phyloP scores from a whole-genome alignment of 768 basidiomycete species.

The Royoungia palumana region DNA sequence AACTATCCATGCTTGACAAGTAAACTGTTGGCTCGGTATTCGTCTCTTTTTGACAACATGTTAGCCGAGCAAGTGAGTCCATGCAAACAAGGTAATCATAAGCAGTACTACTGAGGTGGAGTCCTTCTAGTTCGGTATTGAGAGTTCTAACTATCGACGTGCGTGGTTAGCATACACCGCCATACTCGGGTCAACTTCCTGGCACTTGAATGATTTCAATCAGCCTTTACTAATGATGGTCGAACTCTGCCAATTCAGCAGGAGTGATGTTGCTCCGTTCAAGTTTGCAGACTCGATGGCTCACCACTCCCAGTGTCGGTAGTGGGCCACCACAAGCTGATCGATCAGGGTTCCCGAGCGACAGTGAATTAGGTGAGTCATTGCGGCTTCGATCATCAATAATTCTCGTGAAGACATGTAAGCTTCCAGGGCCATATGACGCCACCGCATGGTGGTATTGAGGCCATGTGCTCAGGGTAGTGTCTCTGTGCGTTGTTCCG shows the following conservation, averaged over 20 bases:
- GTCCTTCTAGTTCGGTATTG: background rate
- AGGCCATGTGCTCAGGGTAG: slow-evolving; percentile 20
- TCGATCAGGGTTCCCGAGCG: slow-evolving; percentile 5
- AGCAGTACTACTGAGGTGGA: background rate
- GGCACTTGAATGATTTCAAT: background rate
- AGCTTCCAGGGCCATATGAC: slow-evolving; percentile 14
- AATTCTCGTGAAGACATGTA: slow-evolving; percentile 5
- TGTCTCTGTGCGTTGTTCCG: slow-evolving; percentile 17
- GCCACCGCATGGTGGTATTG: slow-evolving; percentile 22
- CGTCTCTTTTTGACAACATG: background rate
- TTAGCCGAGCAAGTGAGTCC: background rate
- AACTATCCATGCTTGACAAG: background rate
- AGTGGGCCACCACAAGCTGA: background rate
- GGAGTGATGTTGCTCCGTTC: no score
- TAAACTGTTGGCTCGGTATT: no score
- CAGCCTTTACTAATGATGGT: background rate
- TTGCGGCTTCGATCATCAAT: slow-evolving; percentile 13
- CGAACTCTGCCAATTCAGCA: no score
- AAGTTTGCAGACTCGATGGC: no score
- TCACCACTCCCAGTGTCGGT: no score
- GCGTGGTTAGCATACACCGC: no score
- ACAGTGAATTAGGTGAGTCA: slow-evolving; percentile 17
- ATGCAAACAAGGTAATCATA: background rate
- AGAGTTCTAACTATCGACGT: no score
- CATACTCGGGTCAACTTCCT: no score